Percentiles rank a stretch among this genome's conserved stretches.
These are phyloP conservation scores for Annulohypoxylon nitens DNA, from an alignment of 495 filamentous ascomycete species.

Conservation along the genomic window DNA sequence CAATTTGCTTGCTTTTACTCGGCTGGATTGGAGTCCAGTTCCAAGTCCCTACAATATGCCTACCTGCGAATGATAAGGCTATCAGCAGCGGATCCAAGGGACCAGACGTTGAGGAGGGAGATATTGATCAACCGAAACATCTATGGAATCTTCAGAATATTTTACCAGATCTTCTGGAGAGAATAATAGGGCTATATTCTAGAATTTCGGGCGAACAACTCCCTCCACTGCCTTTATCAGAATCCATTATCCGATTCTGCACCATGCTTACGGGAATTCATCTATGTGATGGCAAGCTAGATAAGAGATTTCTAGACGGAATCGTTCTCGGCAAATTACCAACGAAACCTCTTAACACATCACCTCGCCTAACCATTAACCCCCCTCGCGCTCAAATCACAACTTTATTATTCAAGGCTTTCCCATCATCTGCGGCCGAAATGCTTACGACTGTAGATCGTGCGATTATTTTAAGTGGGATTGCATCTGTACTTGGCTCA, in stretches of 20 bases:
- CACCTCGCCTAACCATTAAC: constrained; percentile 61
- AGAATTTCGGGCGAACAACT: constrained; percentile 84
- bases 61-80: constrained; percentile 62
- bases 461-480: constrained; percentile 82
- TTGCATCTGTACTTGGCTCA: constrained; percentile 81
- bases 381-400: constrained; percentile 76
- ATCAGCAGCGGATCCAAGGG: constrained; percentile 61
- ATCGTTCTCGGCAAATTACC: constrained; percentile 66
- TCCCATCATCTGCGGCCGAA: constrained; percentile 73
- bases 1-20: constrained; percentile 84
- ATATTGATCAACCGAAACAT: constrained; percentile 58
- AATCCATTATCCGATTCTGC: constrained; percentile 83
- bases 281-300: constrained; percentile 74
- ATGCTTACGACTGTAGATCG: constrained; percentile 76
- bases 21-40: constrained; percentile 90
- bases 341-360: constrained; percentile 54
- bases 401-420: constrained; percentile 76
- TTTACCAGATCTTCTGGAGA: constrained; percentile 74
- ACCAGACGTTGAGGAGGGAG: constrained; percentile 58
- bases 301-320: constrained; percentile 74
- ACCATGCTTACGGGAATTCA: constrained; percentile 79
- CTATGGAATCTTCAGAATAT: constrained; percentile 58
- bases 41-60: constrained; percentile 72
- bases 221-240: constrained; percentile 83
- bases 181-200: constrained; percentile 84